phyloP scores from a whole-genome alignment of 495 filamentous ascomycete genomes.

The Annulohypoxylon moriforme region DNA sequence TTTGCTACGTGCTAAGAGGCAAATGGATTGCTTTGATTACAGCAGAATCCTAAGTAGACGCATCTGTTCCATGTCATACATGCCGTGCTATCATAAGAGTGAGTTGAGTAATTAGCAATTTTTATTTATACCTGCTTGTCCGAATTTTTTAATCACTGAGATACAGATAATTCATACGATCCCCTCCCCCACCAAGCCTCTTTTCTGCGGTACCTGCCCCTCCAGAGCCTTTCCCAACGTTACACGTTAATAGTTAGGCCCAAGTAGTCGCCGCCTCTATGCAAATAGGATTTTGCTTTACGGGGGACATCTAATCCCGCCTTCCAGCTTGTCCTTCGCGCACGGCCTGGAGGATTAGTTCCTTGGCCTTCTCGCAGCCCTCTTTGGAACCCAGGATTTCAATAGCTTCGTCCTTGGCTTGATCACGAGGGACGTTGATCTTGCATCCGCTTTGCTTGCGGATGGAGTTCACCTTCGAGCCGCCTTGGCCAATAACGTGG shows the following conservation, averaged over 20 bases:
- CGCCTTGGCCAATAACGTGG: slow-evolving; percentile 88
- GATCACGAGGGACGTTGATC: slow-evolving; percentile 88
- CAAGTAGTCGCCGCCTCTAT: not conserved
- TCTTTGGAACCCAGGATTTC: slow-evolving; percentile 83
- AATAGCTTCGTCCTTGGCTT: slow-evolving; percentile 83
- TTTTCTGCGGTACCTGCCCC: not conserved
- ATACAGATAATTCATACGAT: slow-evolving; percentile 18
- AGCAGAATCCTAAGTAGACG: not conserved
- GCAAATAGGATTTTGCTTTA: not conserved
- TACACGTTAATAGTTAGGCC: not conserved
- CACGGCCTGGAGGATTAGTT: slow-evolving; percentile 87
- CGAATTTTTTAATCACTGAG: slow-evolving; percentile 31
- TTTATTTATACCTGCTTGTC: slow-evolving; percentile 42
- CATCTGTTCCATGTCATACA: not conserved
- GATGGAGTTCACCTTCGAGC: slow-evolving; percentile 90
- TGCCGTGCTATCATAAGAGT: not conserved
- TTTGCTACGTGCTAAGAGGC: not conserved
- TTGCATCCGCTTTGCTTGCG: slow-evolving; percentile 90
- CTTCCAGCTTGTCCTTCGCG: slow-evolving; percentile 57
- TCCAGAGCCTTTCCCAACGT: slow-evolving; percentile 2
- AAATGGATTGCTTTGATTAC: not conserved
- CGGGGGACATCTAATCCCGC: slow-evolving; percentile 42
- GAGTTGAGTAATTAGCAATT: slow-evolving; percentile 22
- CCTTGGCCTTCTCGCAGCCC: slow-evolving; percentile 86
- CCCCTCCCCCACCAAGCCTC: not conserved